Evolutionary conservation across 768 basidiomycete species (phyloP).

Genomic region (Sarcodon aspratus): DNA sequence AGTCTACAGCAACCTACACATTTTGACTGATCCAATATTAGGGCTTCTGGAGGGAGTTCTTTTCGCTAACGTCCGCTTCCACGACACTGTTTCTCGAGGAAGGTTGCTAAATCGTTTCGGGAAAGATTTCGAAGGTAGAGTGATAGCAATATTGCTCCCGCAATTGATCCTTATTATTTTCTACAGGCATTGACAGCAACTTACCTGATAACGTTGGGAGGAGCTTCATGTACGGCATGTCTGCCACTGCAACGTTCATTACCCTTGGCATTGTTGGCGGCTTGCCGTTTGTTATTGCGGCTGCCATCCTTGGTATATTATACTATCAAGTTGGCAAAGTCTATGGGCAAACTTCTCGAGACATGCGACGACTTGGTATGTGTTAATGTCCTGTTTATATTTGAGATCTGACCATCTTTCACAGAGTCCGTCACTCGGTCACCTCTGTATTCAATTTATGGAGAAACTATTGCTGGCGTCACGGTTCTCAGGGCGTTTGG

Average conservation of each 20-base stretch:
- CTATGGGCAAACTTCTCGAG: constrained; percentile 83
- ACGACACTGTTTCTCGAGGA: constrained; percentile 84
- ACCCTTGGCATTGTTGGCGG: constrained; percentile 78
- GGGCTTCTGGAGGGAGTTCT: constrained; percentile 66
- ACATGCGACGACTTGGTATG: constrained; percentile 70
- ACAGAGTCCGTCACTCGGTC: constrained; percentile 33
- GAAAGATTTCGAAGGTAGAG: constrained; percentile 73
- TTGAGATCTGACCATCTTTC: neutral
- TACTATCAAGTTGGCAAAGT: constrained; percentile 40
- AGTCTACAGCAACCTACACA: too few relatives aligned
- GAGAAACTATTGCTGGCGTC: constrained; percentile 41
- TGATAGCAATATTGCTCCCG: too few relatives aligned
- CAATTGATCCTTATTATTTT: too few relatives aligned
- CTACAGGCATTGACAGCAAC: constrained; percentile 49
- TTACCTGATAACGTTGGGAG: constrained; percentile 82
- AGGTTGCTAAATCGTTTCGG: constrained; percentile 77
- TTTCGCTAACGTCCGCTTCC: constrained; percentile 86
- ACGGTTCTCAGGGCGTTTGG: constrained; percentile 73
- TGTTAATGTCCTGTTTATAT: neutral
- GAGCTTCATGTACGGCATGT: constrained; percentile 61
- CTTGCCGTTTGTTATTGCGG: constrained; percentile 55
- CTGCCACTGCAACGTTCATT: constrained; percentile 56
- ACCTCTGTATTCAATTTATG: constrained; percentile 39
- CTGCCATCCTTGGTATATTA: constrained; percentile 39
- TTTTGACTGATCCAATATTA: neutral